Evolutionary conservation across 768 basidiomycete genomes (phyloP), one percentile per base, ranked within the genome.

Genomic region (Panaeolus cyanescens): DNA sequence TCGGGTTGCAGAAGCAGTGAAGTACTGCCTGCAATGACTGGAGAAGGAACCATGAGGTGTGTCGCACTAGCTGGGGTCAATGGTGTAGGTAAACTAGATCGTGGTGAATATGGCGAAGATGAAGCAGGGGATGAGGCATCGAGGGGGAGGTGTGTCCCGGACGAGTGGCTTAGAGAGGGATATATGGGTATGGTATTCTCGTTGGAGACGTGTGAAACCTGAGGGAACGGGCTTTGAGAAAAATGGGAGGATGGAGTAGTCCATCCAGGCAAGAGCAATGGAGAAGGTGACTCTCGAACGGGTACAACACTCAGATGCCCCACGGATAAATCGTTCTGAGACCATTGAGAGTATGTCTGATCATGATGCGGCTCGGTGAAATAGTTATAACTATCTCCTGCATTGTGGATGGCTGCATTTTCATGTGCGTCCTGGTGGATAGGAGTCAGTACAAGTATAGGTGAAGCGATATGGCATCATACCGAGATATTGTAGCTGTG

Each of bases 1-100:
- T 65, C 40, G 15, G 6, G 60, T 58, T n/a, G 68, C 62, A 42
- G 68, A 67, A 15, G 59, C 61, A 59, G 62, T 59, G 55, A 62
- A 62, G n/a, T 57, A 59, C 34, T 61, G 25, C 10, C 45, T 13
- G 25, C 45, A 22, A 50, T 50, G 5, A 50, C 45, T 50, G 45
- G 45, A 50, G 45, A 65, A 34, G 56, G 58, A 54, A 12, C 56
- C 36, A 8, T 60, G 53, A 25, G 61, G 63, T 58, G 31, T 59
- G 61, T 17, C 58, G 17, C 40, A 33, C 54, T 68, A 56, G 34
- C 45, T 59, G 34, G 55, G 39, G 45, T 50, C 25, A 28, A 50
- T 50, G 45, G 45, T 8, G 45, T 50, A 28, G 45, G 45, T 13
- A 50, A 15, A 20, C 45, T 50, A 28, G 45, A 50, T 28, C 45